Evolutionary conservation across 768 basidiomycete genomes (phyloP).

Genomic region (Suillus ampliporus): DNA sequence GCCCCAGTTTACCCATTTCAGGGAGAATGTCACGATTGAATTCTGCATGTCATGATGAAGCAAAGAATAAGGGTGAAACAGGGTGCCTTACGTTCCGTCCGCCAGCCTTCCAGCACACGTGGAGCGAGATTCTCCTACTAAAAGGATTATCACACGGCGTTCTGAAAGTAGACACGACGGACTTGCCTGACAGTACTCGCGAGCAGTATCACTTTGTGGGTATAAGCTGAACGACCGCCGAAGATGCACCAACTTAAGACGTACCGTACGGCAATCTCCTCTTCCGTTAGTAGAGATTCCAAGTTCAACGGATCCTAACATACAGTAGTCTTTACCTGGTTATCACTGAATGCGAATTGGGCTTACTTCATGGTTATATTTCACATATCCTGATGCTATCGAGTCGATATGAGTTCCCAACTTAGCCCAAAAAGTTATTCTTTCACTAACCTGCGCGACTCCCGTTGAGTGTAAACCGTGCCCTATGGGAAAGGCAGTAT

Average conservation of each 20-base stretch:
- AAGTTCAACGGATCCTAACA: conserved; percentile 82
- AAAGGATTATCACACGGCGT: conserved; percentile 1
- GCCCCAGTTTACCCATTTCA: conserved; percentile 92
- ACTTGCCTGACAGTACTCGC: conserved; percentile 77
- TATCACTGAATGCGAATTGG: not conserved
- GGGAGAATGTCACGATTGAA: conserved; percentile 78
- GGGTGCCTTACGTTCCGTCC: conserved; percentile 73
- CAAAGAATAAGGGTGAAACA: not conserved
- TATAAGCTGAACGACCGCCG: not conserved
- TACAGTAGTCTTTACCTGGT: conserved; percentile 3
- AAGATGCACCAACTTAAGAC: conserved; percentile 18
- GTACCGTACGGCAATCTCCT: conserved; percentile 88
- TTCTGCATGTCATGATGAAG: conserved; percentile 46
- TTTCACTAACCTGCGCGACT: not conserved
- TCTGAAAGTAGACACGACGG: not conserved
- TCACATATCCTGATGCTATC: conserved; percentile 24
- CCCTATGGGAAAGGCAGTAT: no score
- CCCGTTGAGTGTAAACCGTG: not conserved
- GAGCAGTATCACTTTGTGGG: conserved; percentile 72
- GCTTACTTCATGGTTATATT: conserved; percentile 30
- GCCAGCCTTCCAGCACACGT: conserved; percentile 87
- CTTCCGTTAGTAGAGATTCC: conserved; percentile 83
- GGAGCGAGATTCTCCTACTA: conserved; percentile 79
- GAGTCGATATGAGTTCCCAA: conserved; percentile 1
- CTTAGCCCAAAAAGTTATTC: not conserved